Evolutionary conservation across 306 rosid species (phyloP).

Genomic region (Medicago lupulina): DNA sequence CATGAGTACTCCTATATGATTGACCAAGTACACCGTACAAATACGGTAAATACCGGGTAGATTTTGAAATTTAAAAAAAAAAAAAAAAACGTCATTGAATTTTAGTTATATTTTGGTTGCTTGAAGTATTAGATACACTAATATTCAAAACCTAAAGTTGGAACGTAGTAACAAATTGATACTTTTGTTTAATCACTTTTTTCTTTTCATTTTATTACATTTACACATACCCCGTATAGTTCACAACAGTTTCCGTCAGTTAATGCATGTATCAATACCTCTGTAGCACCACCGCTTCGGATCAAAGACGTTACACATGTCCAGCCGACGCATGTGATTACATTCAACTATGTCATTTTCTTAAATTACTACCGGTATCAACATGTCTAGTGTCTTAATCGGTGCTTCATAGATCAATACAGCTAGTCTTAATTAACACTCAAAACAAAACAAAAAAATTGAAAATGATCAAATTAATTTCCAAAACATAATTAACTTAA

Average conservation of each 20-base stretch:
- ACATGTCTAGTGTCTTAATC: no score
- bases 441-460: neutral
- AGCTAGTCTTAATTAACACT: neutral
- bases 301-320: no score
- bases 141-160: neutral
- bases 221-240: slow-evolving; percentile 7
- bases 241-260: no score
- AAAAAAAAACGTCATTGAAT: neutral
- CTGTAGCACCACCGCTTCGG: no score
- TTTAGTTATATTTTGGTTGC: slow-evolving; percentile 1
- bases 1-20: neutral
- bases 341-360: no score
- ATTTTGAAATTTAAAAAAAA: neutral
- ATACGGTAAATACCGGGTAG: neutral
- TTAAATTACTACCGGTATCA: no score
- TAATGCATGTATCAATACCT: no score
- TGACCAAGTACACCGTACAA: neutral
- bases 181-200: neutral
- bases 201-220: neutral
- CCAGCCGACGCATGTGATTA: no score
- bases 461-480: slow-evolving; percentile 16
- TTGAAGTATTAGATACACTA: neutral
- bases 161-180: neutral
- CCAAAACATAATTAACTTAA: slow-evolving; percentile 5
- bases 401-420: no score